A percentile compares a stretch with the other conserved stretches of the same genome.
Conservation (phyloP, 768 basidiomycete species). For the Xerocomellus amylosporus region DNA sequence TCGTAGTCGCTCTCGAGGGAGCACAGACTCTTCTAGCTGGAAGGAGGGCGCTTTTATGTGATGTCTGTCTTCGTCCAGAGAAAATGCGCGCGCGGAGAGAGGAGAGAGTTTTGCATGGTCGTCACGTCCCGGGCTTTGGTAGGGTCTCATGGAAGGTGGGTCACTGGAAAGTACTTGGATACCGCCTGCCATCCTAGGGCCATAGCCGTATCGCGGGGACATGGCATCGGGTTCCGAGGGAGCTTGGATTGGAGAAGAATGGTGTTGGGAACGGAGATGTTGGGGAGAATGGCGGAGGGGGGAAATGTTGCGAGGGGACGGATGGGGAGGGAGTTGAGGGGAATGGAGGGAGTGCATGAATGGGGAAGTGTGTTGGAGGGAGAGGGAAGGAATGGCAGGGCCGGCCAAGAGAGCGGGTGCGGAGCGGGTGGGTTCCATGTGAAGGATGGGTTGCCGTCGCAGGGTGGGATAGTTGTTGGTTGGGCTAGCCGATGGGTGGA, state of each 20-base stretch:
- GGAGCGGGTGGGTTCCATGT: constrained; percentile 13
- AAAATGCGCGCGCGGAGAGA: not conserved
- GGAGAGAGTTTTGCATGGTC: constrained; percentile 18
- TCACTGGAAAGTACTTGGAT: constrained; percentile 23
- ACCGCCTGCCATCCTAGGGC: constrained; percentile 30
- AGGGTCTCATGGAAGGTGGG: constrained; percentile 7
- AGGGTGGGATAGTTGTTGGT: constrained; percentile 21
- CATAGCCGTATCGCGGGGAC: constrained; percentile 20
- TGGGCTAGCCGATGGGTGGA: constrained; percentile 23
- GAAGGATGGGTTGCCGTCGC: constrained; percentile 17
- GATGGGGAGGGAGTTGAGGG: not conserved
- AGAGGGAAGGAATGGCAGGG: constrained; percentile 1
- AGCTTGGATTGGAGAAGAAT: constrained; percentile 11
- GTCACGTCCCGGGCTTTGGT: constrained; percentile 15
- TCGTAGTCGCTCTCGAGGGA: constrained; percentile 5
- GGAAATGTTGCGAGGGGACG: constrained; percentile 18
- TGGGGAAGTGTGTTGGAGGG: constrained; percentile 13
- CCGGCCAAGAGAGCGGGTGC: not conserved
- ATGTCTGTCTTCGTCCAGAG: constrained; percentile 5
- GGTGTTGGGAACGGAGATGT: constrained; percentile 12
- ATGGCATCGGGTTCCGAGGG: constrained; percentile 3
- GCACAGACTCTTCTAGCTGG: constrained; percentile 1
- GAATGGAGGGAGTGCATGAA: constrained; percentile 14
- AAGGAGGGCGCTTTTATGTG: not conserved
- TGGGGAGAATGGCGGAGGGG: constrained; percentile 21